phyloP scores from a whole-genome alignment of 352 stramenopile species.

The Pilasporangium apinafurcum region DNA sequence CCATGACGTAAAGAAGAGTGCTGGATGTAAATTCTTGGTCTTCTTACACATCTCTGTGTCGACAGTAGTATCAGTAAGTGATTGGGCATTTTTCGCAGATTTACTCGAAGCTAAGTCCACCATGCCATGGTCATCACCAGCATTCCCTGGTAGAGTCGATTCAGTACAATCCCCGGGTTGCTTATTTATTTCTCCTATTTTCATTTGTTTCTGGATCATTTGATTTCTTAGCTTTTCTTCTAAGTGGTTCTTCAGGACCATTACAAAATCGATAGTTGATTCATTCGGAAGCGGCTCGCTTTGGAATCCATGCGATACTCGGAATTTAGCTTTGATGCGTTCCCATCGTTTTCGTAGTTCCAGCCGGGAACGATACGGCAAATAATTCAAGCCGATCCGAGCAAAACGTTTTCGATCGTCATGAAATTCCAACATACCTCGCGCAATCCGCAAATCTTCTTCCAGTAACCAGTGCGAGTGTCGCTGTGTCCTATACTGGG shows the following conservation, averaged over 20 bases:
- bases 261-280: slow-evolving; percentile 35
- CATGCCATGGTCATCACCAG: background rate
- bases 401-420: slow-evolving; percentile 60
- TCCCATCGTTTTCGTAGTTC: slow-evolving; percentile 71
- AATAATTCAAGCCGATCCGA: slow-evolving; percentile 38
- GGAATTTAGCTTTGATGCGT: slow-evolving; percentile 24
- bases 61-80: background rate
- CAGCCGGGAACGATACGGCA: slow-evolving; percentile 60
- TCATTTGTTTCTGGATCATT: slow-evolving; percentile 6
- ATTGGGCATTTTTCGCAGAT: slow-evolving; percentile 9
- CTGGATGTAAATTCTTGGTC: slow-evolving; percentile 71
- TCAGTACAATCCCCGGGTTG: background rate
- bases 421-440: slow-evolving; percentile 61
- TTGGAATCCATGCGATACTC: slow-evolving; percentile 15
- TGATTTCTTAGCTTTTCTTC: slow-evolving; percentile 40
- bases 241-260: slow-evolving; percentile 45
- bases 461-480: slow-evolving; percentile 60
- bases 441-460: slow-evolving; percentile 70
- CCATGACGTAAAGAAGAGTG: slow-evolving; percentile 84
- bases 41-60: slow-evolving; percentile 14
- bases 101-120: background rate
- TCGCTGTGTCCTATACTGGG: slow-evolving; percentile 24
- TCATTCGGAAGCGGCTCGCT: slow-evolving; percentile 18
- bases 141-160: background rate
- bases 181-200: slow-evolving; percentile 4